Evolutionary conservation across 768 basidiomycete genomes (phyloP), one percentile per base, ranked within the genome.

Genomic region (Fomitopsis serialis): DNA sequence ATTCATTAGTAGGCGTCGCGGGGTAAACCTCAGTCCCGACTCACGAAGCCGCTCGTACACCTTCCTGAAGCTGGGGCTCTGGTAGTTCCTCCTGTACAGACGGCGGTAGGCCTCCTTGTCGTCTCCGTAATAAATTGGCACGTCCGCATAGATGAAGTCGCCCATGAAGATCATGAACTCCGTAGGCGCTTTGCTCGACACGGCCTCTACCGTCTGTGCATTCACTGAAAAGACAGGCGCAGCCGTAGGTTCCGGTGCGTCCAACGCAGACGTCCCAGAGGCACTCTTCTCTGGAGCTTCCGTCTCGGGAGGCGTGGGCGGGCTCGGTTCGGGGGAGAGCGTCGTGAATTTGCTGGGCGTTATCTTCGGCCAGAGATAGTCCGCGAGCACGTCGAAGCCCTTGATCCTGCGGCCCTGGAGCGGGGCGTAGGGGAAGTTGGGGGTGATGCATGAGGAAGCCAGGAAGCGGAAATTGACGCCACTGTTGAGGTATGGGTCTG

Each of bases 81-180:
- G 74, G 56, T 84, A 88, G 57, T 81, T 80, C 46, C 85, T 77
- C 25, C 87, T 72, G 61, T 89, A 90, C 15, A 85, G 72, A 25
- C 85, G 77, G 52, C 77, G 68, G 62, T 87, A 91, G 17, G 78
- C 75, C 45, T 84, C 78, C 53, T 68, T 67, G 57, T 75, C 68
- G 60, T 84, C 80, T 2, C 85, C 85, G 42, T 77, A 74, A 61
- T 82, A 84, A 11, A 74, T 47, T 5, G 89, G 87, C 1, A 86
- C 80, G 59, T 89, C 87, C 1, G 84, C 83, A 58, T 89, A 88
- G 57, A 91, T 84, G 56, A 85, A 86, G 62, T 89, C 87, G 5
- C 87, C 87, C 46, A 89, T 68, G 65, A 89, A 81, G 6, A 88
- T 62, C 67, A 89, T 66, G 58, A 89, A 90, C 49, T 82, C 81